These are phyloP conservation scores for Buddleja alternifolia DNA, from an alignment of 257 asterid species.

Conservation along the genomic window DNA sequence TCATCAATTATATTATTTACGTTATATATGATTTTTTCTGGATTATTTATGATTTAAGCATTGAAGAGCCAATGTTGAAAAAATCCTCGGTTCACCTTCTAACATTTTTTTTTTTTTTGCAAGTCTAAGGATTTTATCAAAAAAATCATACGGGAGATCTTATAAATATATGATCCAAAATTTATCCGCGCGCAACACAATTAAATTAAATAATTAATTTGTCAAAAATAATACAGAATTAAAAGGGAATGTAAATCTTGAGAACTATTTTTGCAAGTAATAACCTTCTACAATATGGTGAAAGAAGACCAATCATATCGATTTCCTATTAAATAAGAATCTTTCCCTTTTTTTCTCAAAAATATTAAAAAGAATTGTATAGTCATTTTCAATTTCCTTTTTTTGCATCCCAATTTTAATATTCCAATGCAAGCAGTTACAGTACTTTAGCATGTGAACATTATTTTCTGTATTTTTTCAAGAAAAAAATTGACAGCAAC, in stretches of 20 bases:
- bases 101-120: too few relatives aligned
- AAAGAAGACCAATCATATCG: conserved; percentile 16
- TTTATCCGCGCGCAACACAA: too few relatives aligned
- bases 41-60: too few relatives aligned
- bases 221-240: neutral
- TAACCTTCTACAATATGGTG: conserved; percentile 18
- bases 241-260: conserved; percentile 3
- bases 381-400: conserved; percentile 9
- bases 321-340: conserved; percentile 20
- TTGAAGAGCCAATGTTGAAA: too few relatives aligned
- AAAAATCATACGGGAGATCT: too few relatives aligned
- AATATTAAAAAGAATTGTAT: neutral
- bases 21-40: too few relatives aligned
- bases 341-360: conserved; percentile 23
- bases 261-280: conserved; percentile 13
- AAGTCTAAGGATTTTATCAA: too few relatives aligned
- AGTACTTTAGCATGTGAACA: conserved; percentile 45
- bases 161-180: too few relatives aligned
- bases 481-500: conserved; percentile 37
- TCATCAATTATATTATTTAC: too few relatives aligned
- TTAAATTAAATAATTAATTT: neutral
- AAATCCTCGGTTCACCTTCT: too few relatives aligned
- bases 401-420: conserved; percentile 27
- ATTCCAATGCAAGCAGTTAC: conserved; percentile 37
- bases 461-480: conserved; percentile 34